Evolutionary conservation across 176 grass and related monocot genomes (phyloP).

Genomic region (Ensete ventricosum): DNA sequence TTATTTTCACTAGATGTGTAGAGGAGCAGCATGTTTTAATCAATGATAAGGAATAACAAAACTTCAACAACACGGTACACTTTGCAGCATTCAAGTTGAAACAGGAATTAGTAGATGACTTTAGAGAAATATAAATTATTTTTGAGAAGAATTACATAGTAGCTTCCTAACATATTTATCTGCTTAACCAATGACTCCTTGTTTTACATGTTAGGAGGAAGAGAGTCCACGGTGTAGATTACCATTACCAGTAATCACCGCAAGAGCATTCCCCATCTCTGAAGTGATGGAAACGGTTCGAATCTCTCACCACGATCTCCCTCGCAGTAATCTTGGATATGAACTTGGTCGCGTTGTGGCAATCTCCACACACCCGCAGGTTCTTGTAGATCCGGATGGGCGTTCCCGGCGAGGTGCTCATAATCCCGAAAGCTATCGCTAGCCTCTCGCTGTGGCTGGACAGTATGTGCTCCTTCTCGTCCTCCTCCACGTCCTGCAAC

Average conservation of each 20-base stretch:
- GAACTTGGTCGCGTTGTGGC: slow-evolving; percentile 70
- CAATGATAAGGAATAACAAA: no score
- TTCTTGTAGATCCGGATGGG: slow-evolving; percentile 60
- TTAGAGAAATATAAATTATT: no score
- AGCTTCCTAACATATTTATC: no score
- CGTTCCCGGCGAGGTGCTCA: slow-evolving; percentile 52
- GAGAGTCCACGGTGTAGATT: background rate
- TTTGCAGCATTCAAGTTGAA: no score
- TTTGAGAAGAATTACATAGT: no score
- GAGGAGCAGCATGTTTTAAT: no score
- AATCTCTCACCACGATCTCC: slow-evolving; percentile 64
- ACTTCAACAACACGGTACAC: no score
- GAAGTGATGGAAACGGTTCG: slow-evolving; percentile 74
- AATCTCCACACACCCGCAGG: slow-evolving; percentile 67
- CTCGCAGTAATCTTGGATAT: slow-evolving; percentile 61
- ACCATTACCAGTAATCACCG: slow-evolving; percentile 55
- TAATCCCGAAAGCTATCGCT: slow-evolving; percentile 61
- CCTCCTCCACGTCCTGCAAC: slow-evolving; percentile 60
- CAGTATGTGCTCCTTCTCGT: slow-evolving; percentile 71
- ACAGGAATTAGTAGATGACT: no score
- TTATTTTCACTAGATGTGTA: no score
- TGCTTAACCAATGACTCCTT: no score
- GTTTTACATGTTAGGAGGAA: no score
- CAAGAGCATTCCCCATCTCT: slow-evolving; percentile 64
- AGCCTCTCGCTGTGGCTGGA: slow-evolving; percentile 68